Percentiles rank a stretch among this genome's conserved stretches.
Conservation (phyloP, 768 basidiomycete species). For the Calocera viscosa region DNA sequence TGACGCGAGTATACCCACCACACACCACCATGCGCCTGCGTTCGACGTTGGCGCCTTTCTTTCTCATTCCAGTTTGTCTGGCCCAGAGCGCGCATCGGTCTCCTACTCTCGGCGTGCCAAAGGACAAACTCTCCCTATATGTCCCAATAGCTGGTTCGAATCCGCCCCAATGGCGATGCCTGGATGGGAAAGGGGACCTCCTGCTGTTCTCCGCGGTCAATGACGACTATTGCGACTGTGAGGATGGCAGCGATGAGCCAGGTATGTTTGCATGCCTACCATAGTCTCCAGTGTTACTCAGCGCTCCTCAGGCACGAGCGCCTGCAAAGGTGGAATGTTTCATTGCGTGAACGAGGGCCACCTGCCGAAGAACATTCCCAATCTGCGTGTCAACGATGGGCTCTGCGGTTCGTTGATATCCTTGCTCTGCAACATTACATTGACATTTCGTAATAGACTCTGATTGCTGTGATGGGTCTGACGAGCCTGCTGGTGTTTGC, state of each 20-base stretch:
- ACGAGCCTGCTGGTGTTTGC: slow-evolving; percentile 75
- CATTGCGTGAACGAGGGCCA: slow-evolving; percentile 84
- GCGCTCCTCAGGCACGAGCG: slow-evolving; percentile 54
- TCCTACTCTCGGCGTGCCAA: not conserved
- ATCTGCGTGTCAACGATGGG: slow-evolving; percentile 81
- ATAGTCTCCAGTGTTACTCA: slow-evolving; percentile 11
- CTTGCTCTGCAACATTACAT: not conserved
- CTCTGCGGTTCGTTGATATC: slow-evolving; percentile 60
- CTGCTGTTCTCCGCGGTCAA: slow-evolving; percentile 64
- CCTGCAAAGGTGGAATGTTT: slow-evolving; percentile 64
- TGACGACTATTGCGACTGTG: slow-evolving; percentile 90
- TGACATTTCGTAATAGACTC: slow-evolving; percentile 42
- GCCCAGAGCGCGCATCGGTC: not conserved
- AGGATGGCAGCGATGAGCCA: slow-evolving; percentile 91
- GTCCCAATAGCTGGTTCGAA: slow-evolving; percentile 22
- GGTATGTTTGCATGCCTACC: slow-evolving; percentile 33
- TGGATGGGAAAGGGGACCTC: slow-evolving; percentile 69
- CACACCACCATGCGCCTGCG: not conserved
- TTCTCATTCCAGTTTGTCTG: not conserved
- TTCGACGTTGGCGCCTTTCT: not conserved
- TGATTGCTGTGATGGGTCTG: slow-evolving; percentile 92
- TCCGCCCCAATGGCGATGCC: slow-evolving; percentile 50
- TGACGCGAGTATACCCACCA: not conserved
- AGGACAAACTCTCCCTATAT: slow-evolving; percentile 9
- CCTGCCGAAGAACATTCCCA: slow-evolving; percentile 62